Percentiles rank a stretch among this genome's conserved stretches.
Conservation (phyloP, 352 stramenopile species). For the Phytophthora chlamydospora region DNA sequence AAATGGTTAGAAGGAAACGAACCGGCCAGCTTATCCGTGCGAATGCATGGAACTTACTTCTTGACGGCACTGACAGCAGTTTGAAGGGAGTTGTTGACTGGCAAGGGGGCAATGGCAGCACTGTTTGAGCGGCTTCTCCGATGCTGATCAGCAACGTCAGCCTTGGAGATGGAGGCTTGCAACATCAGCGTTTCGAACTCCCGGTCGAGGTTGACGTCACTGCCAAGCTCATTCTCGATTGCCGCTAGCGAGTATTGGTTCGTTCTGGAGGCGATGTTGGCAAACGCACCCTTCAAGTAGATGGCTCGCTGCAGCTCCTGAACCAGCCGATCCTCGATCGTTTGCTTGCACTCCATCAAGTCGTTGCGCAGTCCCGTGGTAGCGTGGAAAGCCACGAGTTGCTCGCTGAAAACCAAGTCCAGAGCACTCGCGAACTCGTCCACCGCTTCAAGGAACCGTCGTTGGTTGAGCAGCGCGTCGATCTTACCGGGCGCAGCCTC, state of each 20-base stretch:
- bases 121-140: conserved; percentile 7
- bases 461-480: conserved; percentile 53
- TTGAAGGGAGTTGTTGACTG: conserved; percentile 50
- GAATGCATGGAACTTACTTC: conserved; percentile 43
- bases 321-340: conserved; percentile 82
- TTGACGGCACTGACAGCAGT: conserved; percentile 67
- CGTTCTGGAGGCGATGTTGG: conserved; percentile 55
- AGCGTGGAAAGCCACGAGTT: conserved; percentile 78
- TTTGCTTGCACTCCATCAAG: conserved; percentile 88
- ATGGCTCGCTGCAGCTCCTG: conserved; percentile 72
- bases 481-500: conserved; percentile 76
- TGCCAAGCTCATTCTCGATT: conserved; percentile 77
- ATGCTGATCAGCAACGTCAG: not conserved
- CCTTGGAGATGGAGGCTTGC: conserved; percentile 28
- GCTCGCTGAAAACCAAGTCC: conserved; percentile 83
- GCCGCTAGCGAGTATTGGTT: conserved; percentile 76
- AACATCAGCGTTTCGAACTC: conserved; percentile 67
- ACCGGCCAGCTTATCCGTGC: not conserved
- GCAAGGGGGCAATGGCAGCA: conserved; percentile 8
- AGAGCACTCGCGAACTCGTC: conserved; percentile 77
- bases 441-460: conserved; percentile 66
- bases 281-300: conserved; percentile 75
- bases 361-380: conserved; percentile 76
- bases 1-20: conserved; percentile 3
- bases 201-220: conserved; percentile 58